Base-by-base conservation (phyloP, 805 yeast genomes). In the Metschnikowia hibisci region DNA sequence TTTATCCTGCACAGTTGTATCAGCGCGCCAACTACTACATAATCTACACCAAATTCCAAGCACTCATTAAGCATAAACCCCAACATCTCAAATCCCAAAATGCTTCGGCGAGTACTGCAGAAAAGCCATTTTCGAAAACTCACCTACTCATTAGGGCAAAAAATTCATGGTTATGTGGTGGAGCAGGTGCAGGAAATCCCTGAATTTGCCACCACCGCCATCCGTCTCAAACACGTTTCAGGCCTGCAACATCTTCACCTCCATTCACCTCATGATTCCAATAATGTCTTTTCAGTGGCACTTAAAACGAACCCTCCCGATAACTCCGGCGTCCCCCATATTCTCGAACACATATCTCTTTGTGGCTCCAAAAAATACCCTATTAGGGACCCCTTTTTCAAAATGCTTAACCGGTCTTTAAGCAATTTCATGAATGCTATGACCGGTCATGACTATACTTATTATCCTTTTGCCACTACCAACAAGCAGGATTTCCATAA, bases 371-470 rank as follows among this genome's bases (percentile, higher is more conserved):
- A 77, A 44, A 85, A 84, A 58, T 93, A 80, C 62, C 97, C 97
- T 2, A 96, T 93, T 1, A 73, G 97, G 52, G 99, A 93, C 64
- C 99, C 99, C 2, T 93, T 93, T 63, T 93, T 93, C 77, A 91
- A 91, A 62, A 93, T 93, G 99, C 72, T 91, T 46, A 91, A 89
- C 62, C 69, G 97, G 50, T 88, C 97, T n/a, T 68, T 93, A 56
- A 82, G 96, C 27, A 93, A 88, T 61, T 93, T 89, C 64, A 93
- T 93, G 99, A 93, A 93, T 61, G 99, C 99, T 7, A 87, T 93
- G 96, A 93, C 99, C 0, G 99, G 96, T 16, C 90, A 86, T 54
- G 98, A 93, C 64, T 90, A 89, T 59, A 93, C 99, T 0, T 90
- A 81, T 63, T 93, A 86, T 56, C 99, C 99, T 4, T 93, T 93